Evolutionary conservation across 164 flowering plant species (phyloP), one percentile per base, ranked within the genome.

Genomic region (Protea cynaroides): DNA sequence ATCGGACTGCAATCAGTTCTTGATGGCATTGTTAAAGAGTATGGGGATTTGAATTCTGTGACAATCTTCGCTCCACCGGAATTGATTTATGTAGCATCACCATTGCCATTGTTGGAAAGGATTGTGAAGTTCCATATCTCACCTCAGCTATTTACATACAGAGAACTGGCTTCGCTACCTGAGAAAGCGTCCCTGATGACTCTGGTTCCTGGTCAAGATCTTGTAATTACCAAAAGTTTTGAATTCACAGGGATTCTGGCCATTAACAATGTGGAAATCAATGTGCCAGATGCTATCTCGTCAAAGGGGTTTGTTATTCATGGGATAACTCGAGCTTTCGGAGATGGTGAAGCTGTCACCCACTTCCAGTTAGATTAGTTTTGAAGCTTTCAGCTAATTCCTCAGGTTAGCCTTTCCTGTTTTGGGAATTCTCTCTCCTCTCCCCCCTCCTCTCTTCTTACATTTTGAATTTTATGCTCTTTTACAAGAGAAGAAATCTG

Each of bases 21-120:
- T 74, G 80, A 77, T 59, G 74, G 75, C 62, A 75, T 84, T 69
- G 69, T 79, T 57, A 65, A 57, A 58, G 86, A 82, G n/a, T 46
- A 52, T 18, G 21, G 0, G 29, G 63, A 70, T 60, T 59, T 84
- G 74, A 61, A 53, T 13, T 71, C 75, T 3, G 79, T 77, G 6
- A 86, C 95, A 1, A 56, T 88, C 49, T 81, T 88, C 21, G 82
- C 86, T 29, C 88, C 95, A 0, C 77, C 74, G 9, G 74, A 77
- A 18, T 66, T 82, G 21, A 64, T 50, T 5, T 69, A 76, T 40
- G 58, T 73, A 0, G 65, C 79, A 0, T 71, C 80, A 19, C 68
- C 83, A 21, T 74, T 78, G 5, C 78, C 83, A 6, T 51, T 77
- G 69, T 71, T 86, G 44, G 79, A 74, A 1, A 75, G 65, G 25